phyloP scores from a whole-genome alignment of 2,329 filamentous ascomycete genomes.

The Colletotrichum eleusines region DNA sequence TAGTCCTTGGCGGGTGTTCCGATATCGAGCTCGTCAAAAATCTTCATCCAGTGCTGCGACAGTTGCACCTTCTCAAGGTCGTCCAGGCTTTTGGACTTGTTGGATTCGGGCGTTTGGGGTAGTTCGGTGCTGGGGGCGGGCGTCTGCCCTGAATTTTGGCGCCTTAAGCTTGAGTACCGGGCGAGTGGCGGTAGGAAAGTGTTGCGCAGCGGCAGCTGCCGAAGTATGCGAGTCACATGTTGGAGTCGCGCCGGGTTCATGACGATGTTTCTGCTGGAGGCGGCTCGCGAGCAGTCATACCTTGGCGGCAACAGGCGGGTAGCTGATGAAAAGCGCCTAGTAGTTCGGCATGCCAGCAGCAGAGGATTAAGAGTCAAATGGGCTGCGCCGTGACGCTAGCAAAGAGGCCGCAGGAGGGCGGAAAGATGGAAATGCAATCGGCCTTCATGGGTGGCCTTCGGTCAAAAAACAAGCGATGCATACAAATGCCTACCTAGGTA shows the following conservation, averaged over 20 bases:
- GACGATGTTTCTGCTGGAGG: constrained; percentile 4
- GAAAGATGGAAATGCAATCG: too few relatives aligned
- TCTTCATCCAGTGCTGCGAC: not conserved
- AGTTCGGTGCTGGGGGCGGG: not conserved
- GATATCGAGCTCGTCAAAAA: constrained; percentile 14
- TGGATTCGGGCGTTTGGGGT: not conserved
- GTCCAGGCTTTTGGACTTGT: not conserved
- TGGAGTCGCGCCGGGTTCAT: constrained; percentile 27
- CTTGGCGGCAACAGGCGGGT: not conserved
- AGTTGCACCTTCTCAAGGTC: not conserved
- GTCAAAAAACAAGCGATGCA: not conserved
- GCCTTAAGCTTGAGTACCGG: not conserved
- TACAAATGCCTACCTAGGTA: too few relatives aligned
- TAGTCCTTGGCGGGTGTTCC: constrained; percentile 5
- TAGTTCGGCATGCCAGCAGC: not conserved
- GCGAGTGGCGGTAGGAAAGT: not conserved
- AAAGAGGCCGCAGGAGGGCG: too few relatives aligned
- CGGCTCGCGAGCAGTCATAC: constrained; percentile 16
- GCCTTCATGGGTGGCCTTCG: too few relatives aligned
- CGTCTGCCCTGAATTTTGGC: not conserved
- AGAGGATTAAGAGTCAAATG: not conserved
- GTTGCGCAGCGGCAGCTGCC: constrained; percentile 1
- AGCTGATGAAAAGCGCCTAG: not conserved
- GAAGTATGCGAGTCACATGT: constrained; percentile 20
- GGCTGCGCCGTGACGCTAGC: not conserved